These are phyloP conservation scores for Striga hermonthica DNA, from an alignment of 305 asterid genomes.

Conservation along the genomic window DNA sequence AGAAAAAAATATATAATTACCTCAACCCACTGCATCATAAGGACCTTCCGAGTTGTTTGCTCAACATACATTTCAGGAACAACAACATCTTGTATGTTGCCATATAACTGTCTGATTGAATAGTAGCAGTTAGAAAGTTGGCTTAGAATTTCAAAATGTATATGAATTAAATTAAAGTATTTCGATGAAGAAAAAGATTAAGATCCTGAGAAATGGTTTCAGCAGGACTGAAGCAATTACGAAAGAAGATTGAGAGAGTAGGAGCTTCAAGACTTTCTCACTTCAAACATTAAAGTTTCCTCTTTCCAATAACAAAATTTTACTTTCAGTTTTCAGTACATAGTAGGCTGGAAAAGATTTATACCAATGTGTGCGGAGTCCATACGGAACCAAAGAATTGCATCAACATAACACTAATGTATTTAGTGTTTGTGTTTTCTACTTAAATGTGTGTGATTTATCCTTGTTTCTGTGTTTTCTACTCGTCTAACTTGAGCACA, in stretches of 20 bases:
- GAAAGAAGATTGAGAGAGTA: background rate
- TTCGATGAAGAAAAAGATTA: background rate
- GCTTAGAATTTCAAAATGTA: constrained; percentile 11
- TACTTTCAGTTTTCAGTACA: background rate
- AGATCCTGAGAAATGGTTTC: background rate
- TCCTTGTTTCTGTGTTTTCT: too few relatives aligned
- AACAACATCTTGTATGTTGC: constrained; percentile 73
- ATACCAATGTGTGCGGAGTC: background rate
- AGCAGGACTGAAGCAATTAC: background rate
- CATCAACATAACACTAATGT: background rate
- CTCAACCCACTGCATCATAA: constrained; percentile 93
- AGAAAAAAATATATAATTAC: constrained; percentile 39
- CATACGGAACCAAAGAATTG: background rate
- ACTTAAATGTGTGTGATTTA: too few relatives aligned
- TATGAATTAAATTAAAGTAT: constrained; percentile 23
- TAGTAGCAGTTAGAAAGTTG: constrained; percentile 29
- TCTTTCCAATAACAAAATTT: background rate
- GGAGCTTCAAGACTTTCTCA: background rate
- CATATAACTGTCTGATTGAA: constrained; percentile 70
- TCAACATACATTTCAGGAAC: constrained; percentile 78
- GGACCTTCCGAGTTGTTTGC: constrained; percentile 82
- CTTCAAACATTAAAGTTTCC: background rate
- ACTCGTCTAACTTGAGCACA: background rate
- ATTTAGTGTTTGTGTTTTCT: background rate
- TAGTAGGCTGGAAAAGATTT: background rate